These are phyloP conservation scores for Aegilops tauschii DNA, from an alignment of 176 grass and related monocot genomes.

Conservation along the genomic window DNA sequence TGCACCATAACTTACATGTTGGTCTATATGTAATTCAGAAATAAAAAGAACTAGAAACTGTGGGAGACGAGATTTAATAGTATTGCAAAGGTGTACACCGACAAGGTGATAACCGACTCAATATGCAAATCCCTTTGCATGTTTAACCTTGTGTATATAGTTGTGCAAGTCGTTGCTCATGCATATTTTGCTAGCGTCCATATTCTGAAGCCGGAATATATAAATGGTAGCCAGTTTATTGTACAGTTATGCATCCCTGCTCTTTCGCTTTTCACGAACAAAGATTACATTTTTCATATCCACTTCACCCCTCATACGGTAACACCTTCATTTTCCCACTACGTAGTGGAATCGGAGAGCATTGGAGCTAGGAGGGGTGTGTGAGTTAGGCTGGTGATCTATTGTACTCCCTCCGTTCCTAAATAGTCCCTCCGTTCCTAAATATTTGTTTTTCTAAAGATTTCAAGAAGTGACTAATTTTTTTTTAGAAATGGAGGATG, in stretches of 20 bases:
- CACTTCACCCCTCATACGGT: background rate
- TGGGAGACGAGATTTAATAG: background rate
- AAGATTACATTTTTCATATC: constrained; percentile 20
- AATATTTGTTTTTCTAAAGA: no score
- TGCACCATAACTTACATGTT: background rate
- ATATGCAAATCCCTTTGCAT: no score
- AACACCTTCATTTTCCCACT: background rate
- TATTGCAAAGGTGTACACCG: background rate
- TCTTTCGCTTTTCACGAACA: background rate
- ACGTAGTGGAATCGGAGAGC: background rate
- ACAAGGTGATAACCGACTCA: background rate
- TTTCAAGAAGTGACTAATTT: no score
- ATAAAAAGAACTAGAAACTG: background rate
- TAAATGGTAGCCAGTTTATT: background rate
- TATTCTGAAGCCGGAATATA: background rate
- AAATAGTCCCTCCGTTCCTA: no score
- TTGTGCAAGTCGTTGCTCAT: background rate
- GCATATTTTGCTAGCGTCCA: background rate
- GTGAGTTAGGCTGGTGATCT: background rate
- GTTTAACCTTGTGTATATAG: no score
- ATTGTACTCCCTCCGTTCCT: no score
- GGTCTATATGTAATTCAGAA: constrained; percentile 18
- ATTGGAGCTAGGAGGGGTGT: background rate
- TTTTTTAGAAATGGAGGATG: no score
- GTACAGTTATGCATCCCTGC: background rate